Conservation (phyloP, 176 grass and related monocot genomes). For the Lolium multiflorum region DNA sequence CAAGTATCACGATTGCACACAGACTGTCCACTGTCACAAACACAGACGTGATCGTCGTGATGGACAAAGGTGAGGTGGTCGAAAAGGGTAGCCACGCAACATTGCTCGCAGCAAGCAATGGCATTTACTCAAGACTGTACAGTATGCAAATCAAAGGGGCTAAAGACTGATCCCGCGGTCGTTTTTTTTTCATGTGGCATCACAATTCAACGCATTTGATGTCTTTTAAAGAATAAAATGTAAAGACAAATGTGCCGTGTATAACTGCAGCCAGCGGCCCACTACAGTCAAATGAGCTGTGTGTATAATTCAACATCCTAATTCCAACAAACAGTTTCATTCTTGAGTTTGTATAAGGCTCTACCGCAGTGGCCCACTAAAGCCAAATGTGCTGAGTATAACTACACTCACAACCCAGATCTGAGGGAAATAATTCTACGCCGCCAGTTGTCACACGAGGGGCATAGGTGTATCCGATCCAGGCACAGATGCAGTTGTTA, state of each 20-base stretch:
- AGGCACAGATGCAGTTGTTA: background rate
- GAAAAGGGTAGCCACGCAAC: constrained; percentile 48
- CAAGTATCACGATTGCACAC: constrained; percentile 64
- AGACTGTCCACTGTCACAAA: constrained; percentile 58
- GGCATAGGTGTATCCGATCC: background rate
- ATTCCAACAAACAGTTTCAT: background rate
- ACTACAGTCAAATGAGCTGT: too few species aligned
- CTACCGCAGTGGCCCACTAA: background rate
- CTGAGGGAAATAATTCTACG: background rate
- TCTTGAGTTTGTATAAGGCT: background rate
- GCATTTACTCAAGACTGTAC: constrained; percentile 57
- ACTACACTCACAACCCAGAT: background rate
- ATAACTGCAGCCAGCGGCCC: too few species aligned
- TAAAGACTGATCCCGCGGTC: constrained; percentile 28
- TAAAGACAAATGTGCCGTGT: background rate
- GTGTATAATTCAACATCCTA: too few species aligned
- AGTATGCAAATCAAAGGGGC: constrained; percentile 51
- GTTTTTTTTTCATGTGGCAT: background rate
- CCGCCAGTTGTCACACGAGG: background rate
- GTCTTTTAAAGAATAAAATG: background rate
- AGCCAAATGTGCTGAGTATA: too few species aligned
- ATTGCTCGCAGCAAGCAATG: constrained; percentile 34
- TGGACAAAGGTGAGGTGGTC: constrained; percentile 58
- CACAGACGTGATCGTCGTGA: constrained; percentile 56
- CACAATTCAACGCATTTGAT: constrained; percentile 29